Evolutionary conservation across 495 filamentous ascomycete species (phyloP).

Genomic region (Penicillium soppii): DNA sequence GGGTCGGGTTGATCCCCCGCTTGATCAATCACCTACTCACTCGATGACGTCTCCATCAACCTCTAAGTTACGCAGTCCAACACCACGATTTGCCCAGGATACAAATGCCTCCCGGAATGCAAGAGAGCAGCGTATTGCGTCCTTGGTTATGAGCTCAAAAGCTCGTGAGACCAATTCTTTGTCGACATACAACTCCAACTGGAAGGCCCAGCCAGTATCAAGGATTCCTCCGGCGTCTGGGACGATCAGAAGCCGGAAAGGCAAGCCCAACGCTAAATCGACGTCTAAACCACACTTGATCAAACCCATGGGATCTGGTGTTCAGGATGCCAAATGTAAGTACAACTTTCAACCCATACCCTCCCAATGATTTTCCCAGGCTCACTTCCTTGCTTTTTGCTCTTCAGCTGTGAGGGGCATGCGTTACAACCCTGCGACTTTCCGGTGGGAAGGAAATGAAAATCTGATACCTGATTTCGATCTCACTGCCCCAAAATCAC

Average conservation of each 20-base stretch:
- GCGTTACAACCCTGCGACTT: conserved; percentile 84
- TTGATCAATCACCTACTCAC: conserved; percentile 54
- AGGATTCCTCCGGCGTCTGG: conserved; percentile 44
- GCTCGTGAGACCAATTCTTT: conserved; percentile 55
- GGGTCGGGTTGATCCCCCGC: conserved; percentile 37
- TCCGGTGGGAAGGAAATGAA: conserved; percentile 95
- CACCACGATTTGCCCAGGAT: conserved; percentile 88
- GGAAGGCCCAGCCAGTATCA: conserved; percentile 71
- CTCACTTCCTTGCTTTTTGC: conserved; percentile 1
- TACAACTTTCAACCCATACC: neutral
- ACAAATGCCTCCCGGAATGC: conserved; percentile 88
- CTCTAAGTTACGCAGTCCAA: conserved; percentile 49
- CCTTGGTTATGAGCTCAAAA: conserved; percentile 35
- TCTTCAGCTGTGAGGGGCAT: conserved; percentile 81
- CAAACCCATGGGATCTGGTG: conserved; percentile 62
- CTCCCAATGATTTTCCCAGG: neutral
- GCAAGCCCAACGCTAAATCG: conserved; percentile 48
- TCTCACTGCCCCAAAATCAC: conserved; percentile 43
- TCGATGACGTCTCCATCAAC: conserved; percentile 52
- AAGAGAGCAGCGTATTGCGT: conserved; percentile 76
- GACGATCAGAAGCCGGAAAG: conserved; percentile 53
- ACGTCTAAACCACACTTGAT: conserved; percentile 69
- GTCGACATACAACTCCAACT: conserved; percentile 68
- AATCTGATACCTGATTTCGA: conserved; percentile 78
- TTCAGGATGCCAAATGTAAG: conserved; percentile 67